Evolutionary conservation across 1,284 basidiomycete species (phyloP), one percentile per base, ranked within the genome.

Genomic region (Cryptococcus sp.): DNA sequence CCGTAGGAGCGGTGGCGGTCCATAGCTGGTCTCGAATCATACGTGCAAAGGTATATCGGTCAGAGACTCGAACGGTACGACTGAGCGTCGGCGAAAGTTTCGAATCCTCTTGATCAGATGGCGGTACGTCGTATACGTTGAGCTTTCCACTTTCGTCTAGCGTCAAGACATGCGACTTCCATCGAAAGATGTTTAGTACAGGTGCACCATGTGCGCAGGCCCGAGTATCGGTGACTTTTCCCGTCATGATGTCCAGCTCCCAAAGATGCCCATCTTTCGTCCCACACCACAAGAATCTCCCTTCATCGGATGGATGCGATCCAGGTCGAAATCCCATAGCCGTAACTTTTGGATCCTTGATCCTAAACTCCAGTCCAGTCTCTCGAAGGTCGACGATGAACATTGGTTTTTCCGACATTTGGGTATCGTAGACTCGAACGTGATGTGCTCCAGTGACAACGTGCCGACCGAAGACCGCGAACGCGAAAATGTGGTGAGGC

Each of bases 231-330:
- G 76, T 76, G 14, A 89, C 71, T 2, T 62, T 58, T 0, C 83
- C 83, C 1, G 76, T 79, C 42, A 77, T 69, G 25, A 86, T 76
- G 62, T 94, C 88, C 45, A 92, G 59, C 74, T 94, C 90, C 59
- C 85, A 79, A 14, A 95, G 52, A 66, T 86, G 83, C 0, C 92
- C 92, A 25, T 93, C 89, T 72, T 86, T 90, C 34, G 87, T 89
- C 1, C 91, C 92, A 16, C 85, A 74, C 91, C 90, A 94, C 5
- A 91, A 61, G 51, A 80, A 79, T 22, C 77, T 61, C 2, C 73
- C 74, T 42, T 71, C 69, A 38, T 77, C 71, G 21, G 65, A 65
- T 0, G 51, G 60, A 68, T 43, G 79, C 75, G 22, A 74, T 71
- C 78, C 76, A 0, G 82, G 78, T 4, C 85, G 77, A 68, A 90